Evolutionary conservation across 106 monocot genomes (phyloP).

Genomic region (Phalaenopsis aphrodite): DNA sequence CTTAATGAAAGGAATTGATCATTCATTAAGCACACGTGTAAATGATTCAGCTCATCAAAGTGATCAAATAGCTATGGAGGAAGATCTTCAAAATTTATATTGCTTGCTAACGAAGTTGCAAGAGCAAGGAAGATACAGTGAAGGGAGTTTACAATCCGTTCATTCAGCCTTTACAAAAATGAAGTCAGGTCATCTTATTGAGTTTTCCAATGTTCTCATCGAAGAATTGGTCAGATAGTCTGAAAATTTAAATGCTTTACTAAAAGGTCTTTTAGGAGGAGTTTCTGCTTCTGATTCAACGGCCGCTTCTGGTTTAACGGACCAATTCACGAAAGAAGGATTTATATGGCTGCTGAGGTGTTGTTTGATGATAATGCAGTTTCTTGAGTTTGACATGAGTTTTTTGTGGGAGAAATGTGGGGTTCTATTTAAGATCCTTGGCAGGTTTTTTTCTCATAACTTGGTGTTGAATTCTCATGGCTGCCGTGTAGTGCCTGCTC

Average conservation of each 20-base stretch:
- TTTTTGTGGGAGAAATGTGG: constrained; percentile 24
- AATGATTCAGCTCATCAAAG: neutral
- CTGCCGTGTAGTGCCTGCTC: neutral
- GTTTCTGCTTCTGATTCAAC: neutral
- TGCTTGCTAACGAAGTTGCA: neutral
- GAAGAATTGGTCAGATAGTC: constrained; percentile 15
- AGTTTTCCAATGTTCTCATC: constrained; percentile 15
- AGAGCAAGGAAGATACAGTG: neutral
- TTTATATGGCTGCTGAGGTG: constrained; percentile 19
- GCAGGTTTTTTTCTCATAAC: constrained; percentile 7
- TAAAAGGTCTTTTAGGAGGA: neutral
- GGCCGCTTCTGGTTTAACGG: too few species aligned
- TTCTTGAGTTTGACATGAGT: constrained; percentile 24
- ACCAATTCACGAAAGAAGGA: neutral
- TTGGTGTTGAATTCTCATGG: neutral
- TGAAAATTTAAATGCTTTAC: constrained; percentile 3
- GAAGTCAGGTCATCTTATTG: neutral
- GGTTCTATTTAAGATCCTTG: constrained; percentile 13
- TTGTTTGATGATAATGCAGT: constrained; percentile 18
- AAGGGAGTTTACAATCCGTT: neutral
- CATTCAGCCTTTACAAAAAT: neutral
- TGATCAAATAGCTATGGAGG: neutral
- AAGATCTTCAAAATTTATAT: constrained; percentile 3
- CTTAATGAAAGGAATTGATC: neutral
- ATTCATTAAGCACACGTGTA: neutral